These are phyloP conservation scores for Chlamydomonas incerta DNA, from an alignment of 139 green algal genomes.

Conservation along the genomic window DNA sequence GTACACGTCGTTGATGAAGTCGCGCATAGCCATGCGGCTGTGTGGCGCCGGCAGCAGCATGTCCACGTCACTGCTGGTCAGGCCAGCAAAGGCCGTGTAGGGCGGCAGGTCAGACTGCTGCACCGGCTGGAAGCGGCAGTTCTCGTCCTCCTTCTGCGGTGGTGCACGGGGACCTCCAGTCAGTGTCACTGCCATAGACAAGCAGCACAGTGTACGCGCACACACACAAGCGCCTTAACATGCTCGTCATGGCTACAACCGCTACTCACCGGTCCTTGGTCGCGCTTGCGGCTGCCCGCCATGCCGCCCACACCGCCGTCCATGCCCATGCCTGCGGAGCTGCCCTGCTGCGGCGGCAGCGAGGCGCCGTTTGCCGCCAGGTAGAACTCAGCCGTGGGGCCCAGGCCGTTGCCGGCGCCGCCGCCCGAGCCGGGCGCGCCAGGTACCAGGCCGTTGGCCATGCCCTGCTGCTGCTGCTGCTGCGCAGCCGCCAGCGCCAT, in stretches of 20 bases:
- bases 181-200: no score
- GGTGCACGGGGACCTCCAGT: no score
- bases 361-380: not conserved
- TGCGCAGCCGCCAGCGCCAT: not conserved
- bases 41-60: conserved; percentile 32
- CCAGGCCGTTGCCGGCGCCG: no score
- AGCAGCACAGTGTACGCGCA: no score
- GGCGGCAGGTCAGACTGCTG: not conserved
- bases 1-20: conserved; percentile 72
- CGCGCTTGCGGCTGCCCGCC: conserved; percentile 11
- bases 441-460: not conserved
- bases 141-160: conserved; percentile 19
- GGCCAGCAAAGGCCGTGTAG: conserved; percentile 24
- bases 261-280: not conserved
- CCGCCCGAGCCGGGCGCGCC: no score
- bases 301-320: not conserved
- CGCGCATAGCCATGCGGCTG: conserved; percentile 55
- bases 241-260: no score
- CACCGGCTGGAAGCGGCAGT: conserved; percentile 7
- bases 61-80: conserved; percentile 33
- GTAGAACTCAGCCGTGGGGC: not conserved
- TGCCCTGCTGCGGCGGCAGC: no score
- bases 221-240: no score
- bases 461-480: not conserved
- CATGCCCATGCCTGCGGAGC: no score